Evolutionary conservation across 2,329 filamentous ascomycete genomes (phyloP).

Genomic region (Coniochaeta ligniaria): DNA sequence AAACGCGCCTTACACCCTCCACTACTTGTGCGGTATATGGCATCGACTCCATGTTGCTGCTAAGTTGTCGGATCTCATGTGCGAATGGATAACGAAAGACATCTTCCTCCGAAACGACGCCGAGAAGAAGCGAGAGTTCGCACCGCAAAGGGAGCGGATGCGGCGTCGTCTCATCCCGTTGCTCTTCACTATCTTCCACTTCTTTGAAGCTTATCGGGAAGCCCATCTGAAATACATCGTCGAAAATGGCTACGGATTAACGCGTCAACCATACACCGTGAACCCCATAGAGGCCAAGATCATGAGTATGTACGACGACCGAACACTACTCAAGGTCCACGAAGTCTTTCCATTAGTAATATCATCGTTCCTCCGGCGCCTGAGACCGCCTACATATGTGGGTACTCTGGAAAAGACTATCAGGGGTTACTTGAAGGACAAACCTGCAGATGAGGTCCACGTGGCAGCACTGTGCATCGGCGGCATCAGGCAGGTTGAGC

Average conservation of each 20-base stretch:
- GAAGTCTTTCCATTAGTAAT: constrained; percentile 58
- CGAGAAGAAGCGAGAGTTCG: constrained; percentile 47
- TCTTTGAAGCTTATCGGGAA: constrained; percentile 58
- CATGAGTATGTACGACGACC: constrained; percentile 58
- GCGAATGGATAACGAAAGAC: constrained; percentile 58
- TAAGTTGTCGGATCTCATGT: constrained; percentile 55
- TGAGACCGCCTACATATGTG: constrained; percentile 58
- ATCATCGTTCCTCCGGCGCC: constrained; percentile 54
- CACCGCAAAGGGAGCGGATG: constrained; percentile 56
- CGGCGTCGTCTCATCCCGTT: constrained; percentile 55
- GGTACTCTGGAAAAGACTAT: constrained; percentile 55
- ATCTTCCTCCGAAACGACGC: constrained; percentile 55
- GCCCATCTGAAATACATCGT: constrained; percentile 50
- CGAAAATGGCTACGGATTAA: constrained; percentile 42
- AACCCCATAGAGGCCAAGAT: constrained; percentile 57
- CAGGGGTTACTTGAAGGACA: constrained; percentile 56
- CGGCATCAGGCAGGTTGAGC: constrained; percentile 54
- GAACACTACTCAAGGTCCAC: constrained; percentile 55
- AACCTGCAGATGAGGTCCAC: constrained; percentile 55
- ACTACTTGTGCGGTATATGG: constrained; percentile 58
- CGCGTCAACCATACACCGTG: constrained; percentile 45
- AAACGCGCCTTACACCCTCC: constrained; percentile 42
- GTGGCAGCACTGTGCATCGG: constrained; percentile 53
- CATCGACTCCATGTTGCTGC: constrained; percentile 58
- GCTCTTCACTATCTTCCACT: constrained; percentile 60